Percentiles rank a stretch among this genome's conserved stretches.
Evolutionary conservation across 1,139 yeast species (phyloP).

Genomic region (Blastobotrys illinoisensis): DNA sequence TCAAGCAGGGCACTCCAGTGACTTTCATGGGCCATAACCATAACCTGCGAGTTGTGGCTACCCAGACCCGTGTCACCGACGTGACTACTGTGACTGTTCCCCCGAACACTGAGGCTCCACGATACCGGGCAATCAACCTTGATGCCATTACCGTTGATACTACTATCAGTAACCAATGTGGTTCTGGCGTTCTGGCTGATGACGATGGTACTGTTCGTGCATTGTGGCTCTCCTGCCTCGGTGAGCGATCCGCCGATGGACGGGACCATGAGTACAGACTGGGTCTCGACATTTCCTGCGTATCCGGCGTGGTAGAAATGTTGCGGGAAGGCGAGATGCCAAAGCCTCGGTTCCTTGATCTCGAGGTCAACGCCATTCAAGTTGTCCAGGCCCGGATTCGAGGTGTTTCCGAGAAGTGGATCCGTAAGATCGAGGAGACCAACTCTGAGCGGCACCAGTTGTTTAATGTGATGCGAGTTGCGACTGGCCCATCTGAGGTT

Average conservation of each 20-base stretch:
- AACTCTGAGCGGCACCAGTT: constrained; percentile 64
- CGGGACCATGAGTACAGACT: constrained; percentile 61
- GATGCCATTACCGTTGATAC: constrained; percentile 76
- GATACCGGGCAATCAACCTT: constrained; percentile 80
- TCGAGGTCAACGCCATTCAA: constrained; percentile 67
- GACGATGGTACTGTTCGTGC: constrained; percentile 75
- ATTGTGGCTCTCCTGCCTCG: constrained; percentile 76
- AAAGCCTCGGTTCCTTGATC: constrained; percentile 61
- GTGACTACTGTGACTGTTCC: constrained; percentile 72
- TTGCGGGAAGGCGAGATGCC: constrained; percentile 52
- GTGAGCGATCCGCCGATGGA: constrained; percentile 55
- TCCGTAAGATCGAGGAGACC: constrained; percentile 53
- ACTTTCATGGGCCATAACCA: constrained; percentile 76
- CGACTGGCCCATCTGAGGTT: constrained; percentile 45
- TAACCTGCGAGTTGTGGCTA: constrained; percentile 63
- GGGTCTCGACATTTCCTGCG: constrained; percentile 73
- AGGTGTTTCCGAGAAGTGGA: constrained; percentile 85
- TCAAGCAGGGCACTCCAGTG: constrained; percentile 70
- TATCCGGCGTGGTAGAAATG: constrained; percentile 50
- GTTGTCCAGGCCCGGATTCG: constrained; percentile 74
- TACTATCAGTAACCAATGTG: constrained; percentile 66
- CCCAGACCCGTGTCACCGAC: constrained; percentile 73
- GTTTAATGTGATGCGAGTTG: constrained; percentile 64
- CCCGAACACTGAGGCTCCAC: constrained; percentile 57
- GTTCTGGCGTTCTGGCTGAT: constrained; percentile 76